Evolutionary conservation across 2,329 filamentous ascomycete genomes (phyloP), one percentile per base, ranked within the genome.

Genomic region (Penicillium paneum): DNA sequence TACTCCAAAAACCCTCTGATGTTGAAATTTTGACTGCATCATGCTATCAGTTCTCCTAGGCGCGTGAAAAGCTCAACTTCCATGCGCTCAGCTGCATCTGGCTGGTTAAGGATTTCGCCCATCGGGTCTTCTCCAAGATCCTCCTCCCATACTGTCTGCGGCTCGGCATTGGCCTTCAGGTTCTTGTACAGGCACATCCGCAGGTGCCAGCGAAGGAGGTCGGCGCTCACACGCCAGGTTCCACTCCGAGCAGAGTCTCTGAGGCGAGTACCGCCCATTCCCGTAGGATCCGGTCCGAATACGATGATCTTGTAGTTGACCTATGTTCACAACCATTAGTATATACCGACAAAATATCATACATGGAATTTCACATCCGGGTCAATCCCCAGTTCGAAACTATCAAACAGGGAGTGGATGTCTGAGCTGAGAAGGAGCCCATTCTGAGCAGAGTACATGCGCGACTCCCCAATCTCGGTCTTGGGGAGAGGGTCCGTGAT

Each of bases 81-180:
- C 64, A 69, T 67, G 36, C 64, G 59, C 32, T 67, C 50, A 26
- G 49, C 61, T 15, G 59, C 62, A 52, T 61, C 59, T 83, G 83
- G 81, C 80, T 83, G 82, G 83, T 84, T 70, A 72, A 65, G 55
- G 43, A 72, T 70, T 17, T 64, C 55, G 12, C 62, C 63, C 44
- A 73, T 58, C 26, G 59, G 53, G 51, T 64, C 61, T 7, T 49
- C 46, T 8, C 59, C 56, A 31, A 65, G 58, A 38, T 67, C 63
- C 13, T 58, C 48, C 12, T 64, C 59, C 53, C 64, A 64, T 13
- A 47, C 3, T 8, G 52, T 34, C 26, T 52, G 56, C 12, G 36
- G 53, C 8, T 53, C 52, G 6, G 53, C 21, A 26, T 53, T 47
- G 35, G 29, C 56, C 29, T 53, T 63, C 51, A 65, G 56, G 38